Base-by-base conservation (phyloP, 768 basidiomycete genomes). In the Lactarius deliciosus region DNA sequence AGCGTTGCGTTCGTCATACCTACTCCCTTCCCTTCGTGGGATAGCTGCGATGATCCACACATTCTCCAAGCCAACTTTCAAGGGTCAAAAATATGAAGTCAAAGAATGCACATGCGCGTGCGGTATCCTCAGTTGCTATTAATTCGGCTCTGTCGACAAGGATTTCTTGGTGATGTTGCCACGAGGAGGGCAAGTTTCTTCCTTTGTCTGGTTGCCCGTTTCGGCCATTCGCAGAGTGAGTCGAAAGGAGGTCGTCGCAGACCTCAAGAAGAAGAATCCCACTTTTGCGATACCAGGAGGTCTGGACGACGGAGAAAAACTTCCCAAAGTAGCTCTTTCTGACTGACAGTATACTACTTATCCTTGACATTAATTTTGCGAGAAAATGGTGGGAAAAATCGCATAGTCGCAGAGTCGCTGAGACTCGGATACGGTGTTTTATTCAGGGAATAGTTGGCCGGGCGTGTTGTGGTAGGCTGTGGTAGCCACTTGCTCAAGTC, bases 391-490 rank as follows among this genome's bases (percentile, higher is more conserved):
- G 38, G 30, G 53, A 15, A 40, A 50, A 55, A 25, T 30, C 38
- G 32, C 60, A 28, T 40, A 32, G 55, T 40, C 53, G 16, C 55
- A 0, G 0, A 30, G 36, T 55, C 53, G 15, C 61, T 30, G 30
- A 30, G 30, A 30, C 30, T 30, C 30, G 30, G 30, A 30, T 61
- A 61, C n/a, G 60, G 60, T 61, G 45, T 61, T 43, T 40, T 40
- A 16, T 40, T 40, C 38, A 0, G 15, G 15, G 38, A 40, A 40
- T 20, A 43, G 7, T 20, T 41, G 41, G 41, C 41, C 41, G 18
- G 41, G 16, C 40, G 41, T 7, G 4, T 50, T 50, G 18, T n/a
- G n/a, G n/a, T n/a, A n/a, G n/a, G 25, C 2, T 28, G 25, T 36
- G 45, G 25, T 15, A 50, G 1, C 43, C 43, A 43, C 18, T 40